Percentiles rank a stretch among this genome's conserved stretches.
phyloP scores from a whole-genome alignment of 805 yeast genomes.

The Myxozyma vanderwaltii region DNA sequence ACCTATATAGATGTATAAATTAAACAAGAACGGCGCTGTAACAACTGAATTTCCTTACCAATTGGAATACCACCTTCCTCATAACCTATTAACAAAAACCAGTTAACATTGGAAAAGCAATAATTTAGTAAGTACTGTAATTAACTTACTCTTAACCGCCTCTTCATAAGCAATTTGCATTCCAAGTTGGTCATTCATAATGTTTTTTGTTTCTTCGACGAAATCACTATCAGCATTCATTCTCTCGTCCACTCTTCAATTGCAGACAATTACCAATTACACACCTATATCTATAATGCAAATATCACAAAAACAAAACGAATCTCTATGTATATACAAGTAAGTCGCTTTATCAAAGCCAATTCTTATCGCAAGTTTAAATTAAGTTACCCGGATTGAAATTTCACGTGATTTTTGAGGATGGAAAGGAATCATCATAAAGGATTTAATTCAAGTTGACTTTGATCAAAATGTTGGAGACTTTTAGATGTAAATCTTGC shows the following conservation, averaged over 20 bases:
- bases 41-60: constrained; percentile 41
- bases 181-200: constrained; percentile 32
- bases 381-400: constrained; percentile 6
- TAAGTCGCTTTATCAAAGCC: too few species aligned
- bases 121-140: not conserved
- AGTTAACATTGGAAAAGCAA: not conserved
- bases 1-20: constrained; percentile 43
- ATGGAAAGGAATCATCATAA: too few species aligned
- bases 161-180: constrained; percentile 32
- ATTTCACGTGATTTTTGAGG: not conserved
- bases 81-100: constrained; percentile 49
- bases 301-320: too few species aligned
- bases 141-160: constrained; percentile 27
- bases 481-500: too few species aligned
- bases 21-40: constrained; percentile 20
- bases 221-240: not conserved
- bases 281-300: too few species aligned
- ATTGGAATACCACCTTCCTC: constrained; percentile 92
- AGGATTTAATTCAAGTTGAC: too few species aligned
- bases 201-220: not conserved
- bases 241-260: too few species aligned
- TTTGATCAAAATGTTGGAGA: too few species aligned
- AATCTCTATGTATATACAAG: too few species aligned
- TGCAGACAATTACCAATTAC: too few species aligned
- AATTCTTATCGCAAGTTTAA: not conserved